These are phyloP conservation scores for Cutaneotrichosporon spelunceum DNA, from an alignment of 1,284 basidiomycete genomes.

Conservation along the genomic window DNA sequence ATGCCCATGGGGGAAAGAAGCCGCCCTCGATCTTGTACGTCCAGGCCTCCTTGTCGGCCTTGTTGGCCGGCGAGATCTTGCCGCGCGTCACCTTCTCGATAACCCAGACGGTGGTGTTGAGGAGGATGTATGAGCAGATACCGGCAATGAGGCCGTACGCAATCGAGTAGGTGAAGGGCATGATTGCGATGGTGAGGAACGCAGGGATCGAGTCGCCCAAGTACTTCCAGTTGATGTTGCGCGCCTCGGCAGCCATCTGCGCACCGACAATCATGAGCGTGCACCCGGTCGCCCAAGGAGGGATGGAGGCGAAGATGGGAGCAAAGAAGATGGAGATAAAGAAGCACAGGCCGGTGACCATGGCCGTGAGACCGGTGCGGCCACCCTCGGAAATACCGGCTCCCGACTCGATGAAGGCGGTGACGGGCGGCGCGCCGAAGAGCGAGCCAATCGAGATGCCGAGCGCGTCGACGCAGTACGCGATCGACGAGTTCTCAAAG, in stretches of 20 bases:
- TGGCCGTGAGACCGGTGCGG: conserved; percentile 78
- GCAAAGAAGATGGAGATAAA: conserved; percentile 85
- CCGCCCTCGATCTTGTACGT: conserved; percentile 25
- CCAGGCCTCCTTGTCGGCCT: conserved; percentile 26
- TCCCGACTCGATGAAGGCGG: conserved; percentile 65
- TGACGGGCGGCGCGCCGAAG: conserved; percentile 81
- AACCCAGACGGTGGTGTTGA: conserved; percentile 21
- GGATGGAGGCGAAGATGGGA: conserved; percentile 83
- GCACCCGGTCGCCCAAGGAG: conserved; percentile 82
- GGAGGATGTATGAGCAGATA: conserved; percentile 22
- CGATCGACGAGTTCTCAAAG: conserved; percentile 80
- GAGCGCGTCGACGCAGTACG: conserved; percentile 63
- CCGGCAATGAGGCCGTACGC: conserved; percentile 28
- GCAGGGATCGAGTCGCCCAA: conserved; percentile 80
- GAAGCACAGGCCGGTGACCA: conserved; percentile 72
- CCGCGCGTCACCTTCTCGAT: conserved; percentile 19
- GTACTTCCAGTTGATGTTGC: conserved; percentile 85
- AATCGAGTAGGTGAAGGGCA: conserved; percentile 61
- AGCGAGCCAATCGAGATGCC: conserved; percentile 52
- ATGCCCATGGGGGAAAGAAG: conserved; percentile 22
- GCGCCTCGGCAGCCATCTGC: conserved; percentile 82
- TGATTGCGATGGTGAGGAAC: conserved; percentile 72
- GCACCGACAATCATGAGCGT: conserved; percentile 82
- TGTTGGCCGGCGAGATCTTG: conserved; percentile 19
- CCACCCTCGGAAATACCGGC: conserved; percentile 66